Conservation (phyloP, 2,329 filamentous ascomycete genomes). For the Tolypocladium endophyticum region DNA sequence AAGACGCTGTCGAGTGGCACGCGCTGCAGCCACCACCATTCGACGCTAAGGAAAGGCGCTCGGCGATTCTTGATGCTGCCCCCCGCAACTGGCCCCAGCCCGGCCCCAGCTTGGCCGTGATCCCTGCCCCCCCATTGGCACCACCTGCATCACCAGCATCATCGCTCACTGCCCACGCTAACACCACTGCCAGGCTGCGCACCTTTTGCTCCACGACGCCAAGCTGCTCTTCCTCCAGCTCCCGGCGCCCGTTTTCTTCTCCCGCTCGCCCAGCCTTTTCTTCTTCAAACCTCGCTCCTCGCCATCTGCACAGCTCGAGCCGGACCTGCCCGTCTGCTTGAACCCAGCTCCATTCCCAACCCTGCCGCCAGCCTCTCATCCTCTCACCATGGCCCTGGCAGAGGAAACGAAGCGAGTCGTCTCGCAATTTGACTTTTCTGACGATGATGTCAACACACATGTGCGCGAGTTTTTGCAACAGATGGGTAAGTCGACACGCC, state of each 20-base stretch:
- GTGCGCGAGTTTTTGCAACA: slow-evolving; percentile 80
- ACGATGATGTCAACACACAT: slow-evolving; percentile 66
- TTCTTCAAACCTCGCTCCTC: slow-evolving; percentile 21
- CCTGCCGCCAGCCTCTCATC: slow-evolving; percentile 40
- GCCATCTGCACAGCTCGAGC: slow-evolving; percentile 19
- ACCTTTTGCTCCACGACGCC: slow-evolving; percentile 40
- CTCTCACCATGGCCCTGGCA: slow-evolving; percentile 49
- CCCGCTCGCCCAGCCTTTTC: slow-evolving; percentile 10
- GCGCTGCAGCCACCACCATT: not conserved
- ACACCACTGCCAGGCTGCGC: slow-evolving; percentile 30
- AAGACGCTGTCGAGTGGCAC: not conserved
- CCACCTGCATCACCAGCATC: not conserved
- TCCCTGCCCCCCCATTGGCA: slow-evolving; percentile 2
- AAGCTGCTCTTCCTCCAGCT: slow-evolving; percentile 25
- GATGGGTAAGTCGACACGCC: slow-evolving; percentile 62
- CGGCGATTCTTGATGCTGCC: slow-evolving; percentile 1
- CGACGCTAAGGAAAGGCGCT: not conserved
- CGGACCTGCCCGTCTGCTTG: slow-evolving; percentile 39
- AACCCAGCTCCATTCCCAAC: slow-evolving; percentile 44
- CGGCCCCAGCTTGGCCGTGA: not conserved
- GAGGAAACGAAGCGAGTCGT: slow-evolving; percentile 72
- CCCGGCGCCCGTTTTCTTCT: slow-evolving; percentile 10
- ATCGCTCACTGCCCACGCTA: slow-evolving; percentile 3
- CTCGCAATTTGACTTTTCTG: slow-evolving; percentile 73
- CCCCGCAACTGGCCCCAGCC: not conserved